Percentiles rank a stretch among this genome's conserved stretches.
phyloP scores from a whole-genome alignment of 2,329 filamentous ascomycete genomes.

The Penicillium rolfsii region DNA sequence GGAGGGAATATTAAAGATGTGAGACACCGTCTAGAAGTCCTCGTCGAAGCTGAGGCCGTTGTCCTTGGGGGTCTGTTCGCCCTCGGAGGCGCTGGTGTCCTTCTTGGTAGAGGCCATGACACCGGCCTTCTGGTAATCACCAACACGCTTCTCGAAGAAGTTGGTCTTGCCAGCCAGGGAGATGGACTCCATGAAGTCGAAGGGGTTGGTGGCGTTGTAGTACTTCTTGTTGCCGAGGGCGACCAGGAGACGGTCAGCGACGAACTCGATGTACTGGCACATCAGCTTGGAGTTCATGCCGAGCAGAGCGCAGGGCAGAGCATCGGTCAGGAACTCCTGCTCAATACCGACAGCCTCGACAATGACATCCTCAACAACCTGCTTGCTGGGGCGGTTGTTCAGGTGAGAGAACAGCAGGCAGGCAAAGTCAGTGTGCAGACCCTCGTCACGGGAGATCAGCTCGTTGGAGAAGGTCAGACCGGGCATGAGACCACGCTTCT shows the following conservation, averaged over 20 bases:
- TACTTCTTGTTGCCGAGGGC: slow-evolving; percentile 92
- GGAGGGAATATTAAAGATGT: slow-evolving; percentile 1
- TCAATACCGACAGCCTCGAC: slow-evolving; percentile 92
- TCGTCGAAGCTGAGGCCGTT: slow-evolving; percentile 94
- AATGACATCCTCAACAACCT: slow-evolving; percentile 84
- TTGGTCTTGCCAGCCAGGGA: slow-evolving; percentile 99
- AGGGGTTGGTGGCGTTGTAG: slow-evolving; percentile 92
- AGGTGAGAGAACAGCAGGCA: slow-evolving; percentile 97
- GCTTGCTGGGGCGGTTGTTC: slow-evolving; percentile 82
- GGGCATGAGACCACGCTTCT: slow-evolving; percentile 99
- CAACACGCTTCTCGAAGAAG: slow-evolving; percentile 99
- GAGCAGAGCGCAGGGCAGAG: slow-evolving; percentile 86
- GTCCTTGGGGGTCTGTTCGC: slow-evolving; percentile 44
- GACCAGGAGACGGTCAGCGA: slow-evolving; percentile 90
- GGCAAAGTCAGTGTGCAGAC: slow-evolving; percentile 98
- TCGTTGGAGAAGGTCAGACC: slow-evolving; percentile 99
- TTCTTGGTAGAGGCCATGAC: slow-evolving; percentile 93
- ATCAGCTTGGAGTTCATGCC: slow-evolving; percentile 98
- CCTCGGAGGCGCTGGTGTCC: slow-evolving; percentile 53
- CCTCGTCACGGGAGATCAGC: slow-evolving; percentile 98
- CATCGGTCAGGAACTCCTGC: slow-evolving; percentile 97
- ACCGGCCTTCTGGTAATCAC: slow-evolving; percentile 99
- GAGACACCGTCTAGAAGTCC: slow-evolving; percentile 73
- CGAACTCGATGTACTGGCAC: slow-evolving; percentile 99
- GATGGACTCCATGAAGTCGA: slow-evolving; percentile 99